Base-by-base conservation (phyloP, 805 yeast genomes). In the Vanderwaltozyma polyspora region DNA sequence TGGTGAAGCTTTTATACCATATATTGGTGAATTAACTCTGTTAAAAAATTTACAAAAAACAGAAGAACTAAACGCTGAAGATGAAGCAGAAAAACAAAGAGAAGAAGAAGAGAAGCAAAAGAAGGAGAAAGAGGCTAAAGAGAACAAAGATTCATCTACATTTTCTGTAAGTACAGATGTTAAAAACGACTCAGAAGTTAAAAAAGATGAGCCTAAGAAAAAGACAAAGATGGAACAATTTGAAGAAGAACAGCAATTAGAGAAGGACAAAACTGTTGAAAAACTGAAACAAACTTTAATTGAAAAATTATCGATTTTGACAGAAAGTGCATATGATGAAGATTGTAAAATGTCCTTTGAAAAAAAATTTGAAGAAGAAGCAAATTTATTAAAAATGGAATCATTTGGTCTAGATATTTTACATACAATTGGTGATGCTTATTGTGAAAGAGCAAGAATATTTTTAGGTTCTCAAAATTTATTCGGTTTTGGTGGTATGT, bases 11-110 rank as follows among this genome's bases (percentile, higher is more conserved):
- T 86, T 87, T 58, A 70, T 66, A 23, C 77, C 79, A 32, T 79
- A 86, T 68, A 83, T 89, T 47, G 98, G 98, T 5, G 95, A 91
- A 54, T 62, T 86, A 41, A 72, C 86, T 19, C 66, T 87, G 54
- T 58, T 91, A 51, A 75, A 74, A 48, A 93, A 86, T 46, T 61
- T 91, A 52, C 70, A 79, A 27, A 76, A 79, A 53, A 63, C 72
- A 31, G 69, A 71, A 39, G 76, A 72, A 38, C 50, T 72, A 37
- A 64, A 62, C 25, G 66, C 67, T 32, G 67, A 63, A 35, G 74
- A 65, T 25, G 70, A 68, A 23, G 57, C 52, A 23, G 64, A 62
- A 19, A 62, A 53, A 28, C 56, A 52, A 22, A 52, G 46, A 19
- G 55, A 52, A 33, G 48, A 57, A 32, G 59, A 58, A 32, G 59